Base-by-base conservation (phyloP, 2,329 filamentous ascomycete species). In the Aureobasidium sp. region DNA sequence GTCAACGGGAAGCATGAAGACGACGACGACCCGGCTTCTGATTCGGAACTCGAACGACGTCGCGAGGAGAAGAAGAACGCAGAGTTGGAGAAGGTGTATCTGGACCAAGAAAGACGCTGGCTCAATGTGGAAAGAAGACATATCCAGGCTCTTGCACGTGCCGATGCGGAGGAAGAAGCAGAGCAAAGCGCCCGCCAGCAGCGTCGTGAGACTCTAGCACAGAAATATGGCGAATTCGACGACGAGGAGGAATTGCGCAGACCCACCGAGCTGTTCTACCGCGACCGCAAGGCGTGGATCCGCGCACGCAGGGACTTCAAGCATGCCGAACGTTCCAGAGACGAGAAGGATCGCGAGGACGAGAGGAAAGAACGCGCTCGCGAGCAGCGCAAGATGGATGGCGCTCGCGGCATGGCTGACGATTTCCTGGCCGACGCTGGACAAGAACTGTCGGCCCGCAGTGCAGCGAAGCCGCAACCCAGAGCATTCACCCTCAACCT, bases 71-170 rank as follows among this genome's bases (percentile, higher is more conserved):
- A 90, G 74, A 85, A 87, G 67, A 82, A 88, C 39, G 80, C 86
- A 0, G 91, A 97, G 25, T 82, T 86, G 0, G 89, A 97, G 52
- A 91, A 92, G 70, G 79, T 85, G 51, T 97, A 90, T 71, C 79
- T 89, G 0, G 92, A 96, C 68, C 88, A 92, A 47, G 91, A 97
- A 72, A 86, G 91, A 34, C 87, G 91, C 65, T 97, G 93, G 93
- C 80, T 91, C 29, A 96, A 95, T 72, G 86, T 92, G 48, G 94
- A 99, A 73, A 85, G 88, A 60, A 89, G 89, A 64, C 84, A 91
- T 44, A 88, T 90, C 15, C 89, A 90, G 5, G 93, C 94, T 0
- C 78, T 97, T 25, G 89, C 96, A 67, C 86, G 94, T 63, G 92
- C 97, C 71, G 87, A 85, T 68, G 88, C 88, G 31, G 87, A 91